Base-by-base conservation (phyloP, 495 filamentous ascomycete genomes). In the Hypoxylon intermedium region DNA sequence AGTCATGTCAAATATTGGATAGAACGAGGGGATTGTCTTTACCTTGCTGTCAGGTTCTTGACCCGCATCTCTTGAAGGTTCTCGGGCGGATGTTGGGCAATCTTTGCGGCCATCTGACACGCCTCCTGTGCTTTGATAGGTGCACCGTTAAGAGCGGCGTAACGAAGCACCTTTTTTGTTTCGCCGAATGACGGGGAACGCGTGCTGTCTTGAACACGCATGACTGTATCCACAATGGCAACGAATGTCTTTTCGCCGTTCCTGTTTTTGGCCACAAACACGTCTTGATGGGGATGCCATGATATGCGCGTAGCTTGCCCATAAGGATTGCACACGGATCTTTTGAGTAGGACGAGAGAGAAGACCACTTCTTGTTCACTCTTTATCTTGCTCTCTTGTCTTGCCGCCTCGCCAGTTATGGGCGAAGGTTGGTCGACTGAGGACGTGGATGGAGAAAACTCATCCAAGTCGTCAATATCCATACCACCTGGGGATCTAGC, bases 321-420 rank as follows among this genome's bases (percentile, higher is more conserved):
- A 3, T n/a, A 15, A 18, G 40, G 40, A 21, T 18, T 18, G 40
- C 40, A 43, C 18, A 43, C 19, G 19, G 40, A 21, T n/a, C 40
- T 21, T 24, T 2, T 2, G 20, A 43, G 11, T n/a, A 24, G 9
- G 12, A 43, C n/a, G 6, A 43, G 18, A 24, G 18, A 21, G 5
- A 43, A 4, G 20, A 43, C 19, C 40, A 43, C 40, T 18, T 43
- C 40, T 43, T 43, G 40, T 19, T 43, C 40, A 18, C 16, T 43
- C 40, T 43, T 43, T 3, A 43, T 21, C 11, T 12, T 12, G 20
- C n/a, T 13, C 40, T 21, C 40, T 43, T 43, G 40, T 43, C 16
- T 43, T 43, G 40, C 40, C 40, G 6, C 40, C 19, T 43, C 40
- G 40, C 40, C 20, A 43, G 40, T 24, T 19, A 24, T 23, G 40